phyloP scores from a whole-genome alignment of 108 stramenopile genomes.

The Craspedostauros australis region DNA sequence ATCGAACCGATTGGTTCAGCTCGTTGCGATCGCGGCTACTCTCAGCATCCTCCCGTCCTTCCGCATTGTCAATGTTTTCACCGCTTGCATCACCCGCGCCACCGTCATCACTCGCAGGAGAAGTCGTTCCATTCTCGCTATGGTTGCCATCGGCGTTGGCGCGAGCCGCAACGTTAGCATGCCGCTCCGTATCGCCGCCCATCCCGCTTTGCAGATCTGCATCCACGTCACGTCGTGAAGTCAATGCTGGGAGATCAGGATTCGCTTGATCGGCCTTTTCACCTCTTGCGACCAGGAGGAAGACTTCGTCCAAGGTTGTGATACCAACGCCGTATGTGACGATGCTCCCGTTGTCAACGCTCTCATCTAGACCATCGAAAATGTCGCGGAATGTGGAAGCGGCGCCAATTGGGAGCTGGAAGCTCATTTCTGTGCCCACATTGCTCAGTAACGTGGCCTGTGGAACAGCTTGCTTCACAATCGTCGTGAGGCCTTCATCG shows the following conservation, averaged over 20 bases:
- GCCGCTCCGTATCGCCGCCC: too few species aligned
- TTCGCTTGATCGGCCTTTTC: constrained; percentile 22
- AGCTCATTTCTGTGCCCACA: constrained; percentile 91
- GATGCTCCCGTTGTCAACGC: constrained; percentile 39
- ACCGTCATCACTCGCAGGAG: too few species aligned
- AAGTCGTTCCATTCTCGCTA: too few species aligned
- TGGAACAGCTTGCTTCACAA: constrained; percentile 62
- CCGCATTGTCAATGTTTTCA: too few species aligned
- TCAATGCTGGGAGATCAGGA: neutral
- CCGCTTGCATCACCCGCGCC: too few species aligned
- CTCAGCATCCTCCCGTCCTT: too few species aligned
- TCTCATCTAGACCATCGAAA: constrained; percentile 75
- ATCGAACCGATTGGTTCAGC: too few species aligned
- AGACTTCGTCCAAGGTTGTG: constrained; percentile 96
- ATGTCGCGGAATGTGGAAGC: constrained; percentile 66
- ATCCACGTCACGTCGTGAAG: too few species aligned
- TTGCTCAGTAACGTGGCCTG: constrained; percentile 70
- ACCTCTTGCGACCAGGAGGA: constrained; percentile 64
- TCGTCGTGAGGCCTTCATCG: constrained; percentile 27
- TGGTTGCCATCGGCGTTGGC: too few species aligned
- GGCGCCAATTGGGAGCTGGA: constrained; percentile 85
- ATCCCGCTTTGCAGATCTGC: too few species aligned
- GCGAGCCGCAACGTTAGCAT: too few species aligned
- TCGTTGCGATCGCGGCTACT: too few species aligned
- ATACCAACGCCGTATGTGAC: constrained; percentile 91